A percentile compares a stretch with the other conserved stretches of the same genome.
These are phyloP conservation scores for Alternaria sp. DNA, from an alignment of 2,329 filamentous ascomycete species.

Conservation along the genomic window DNA sequence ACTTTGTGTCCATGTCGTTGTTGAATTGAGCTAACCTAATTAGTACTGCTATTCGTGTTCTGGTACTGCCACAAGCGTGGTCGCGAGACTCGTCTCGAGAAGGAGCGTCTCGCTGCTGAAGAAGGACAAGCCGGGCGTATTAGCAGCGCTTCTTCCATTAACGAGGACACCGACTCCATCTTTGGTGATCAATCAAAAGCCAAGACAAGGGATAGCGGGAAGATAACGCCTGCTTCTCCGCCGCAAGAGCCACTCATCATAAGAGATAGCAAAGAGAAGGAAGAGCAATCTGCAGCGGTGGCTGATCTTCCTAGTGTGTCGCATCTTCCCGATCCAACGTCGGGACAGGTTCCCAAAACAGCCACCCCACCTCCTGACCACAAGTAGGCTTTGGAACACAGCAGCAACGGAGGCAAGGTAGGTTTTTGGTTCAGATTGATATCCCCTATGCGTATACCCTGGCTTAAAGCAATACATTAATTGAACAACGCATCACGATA, in stretches of 20 bases:
- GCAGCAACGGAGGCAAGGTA: not conserved
- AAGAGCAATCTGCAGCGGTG: conserved; percentile 32
- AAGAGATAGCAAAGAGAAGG: conserved; percentile 34
- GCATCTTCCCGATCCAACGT: conserved; percentile 46
- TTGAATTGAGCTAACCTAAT: conserved; percentile 26
- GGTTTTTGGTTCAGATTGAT: conserved; percentile 29
- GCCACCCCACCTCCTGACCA: conserved; percentile 20
- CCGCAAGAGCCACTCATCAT: conserved; percentile 34
- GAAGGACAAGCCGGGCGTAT: conserved; percentile 37
- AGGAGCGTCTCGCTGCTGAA: conserved; percentile 56
- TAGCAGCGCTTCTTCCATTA: conserved; percentile 41
- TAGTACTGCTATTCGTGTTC: conserved; percentile 86
- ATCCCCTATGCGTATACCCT: conserved; percentile 23
- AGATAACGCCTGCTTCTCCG: conserved; percentile 29
- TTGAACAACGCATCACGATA: not conserved
- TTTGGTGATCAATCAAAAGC: conserved; percentile 32
- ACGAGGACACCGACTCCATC: conserved; percentile 42
- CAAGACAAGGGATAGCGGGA: conserved; percentile 21
- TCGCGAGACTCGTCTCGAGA: conserved; percentile 80
- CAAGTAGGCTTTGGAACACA: conserved; percentile 11
- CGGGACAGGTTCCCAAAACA: conserved; percentile 22
- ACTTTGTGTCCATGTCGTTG: not conserved
- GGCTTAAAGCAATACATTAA: conserved; percentile 12
- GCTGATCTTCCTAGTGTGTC: conserved; percentile 48
- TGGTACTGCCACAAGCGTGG: conserved; percentile 99